Percentiles rank a stretch among this genome's conserved stretches.
These are phyloP conservation scores for Xanthoceras sorbifolium DNA, from an alignment of 345 rosid species.

Conservation along the genomic window DNA sequence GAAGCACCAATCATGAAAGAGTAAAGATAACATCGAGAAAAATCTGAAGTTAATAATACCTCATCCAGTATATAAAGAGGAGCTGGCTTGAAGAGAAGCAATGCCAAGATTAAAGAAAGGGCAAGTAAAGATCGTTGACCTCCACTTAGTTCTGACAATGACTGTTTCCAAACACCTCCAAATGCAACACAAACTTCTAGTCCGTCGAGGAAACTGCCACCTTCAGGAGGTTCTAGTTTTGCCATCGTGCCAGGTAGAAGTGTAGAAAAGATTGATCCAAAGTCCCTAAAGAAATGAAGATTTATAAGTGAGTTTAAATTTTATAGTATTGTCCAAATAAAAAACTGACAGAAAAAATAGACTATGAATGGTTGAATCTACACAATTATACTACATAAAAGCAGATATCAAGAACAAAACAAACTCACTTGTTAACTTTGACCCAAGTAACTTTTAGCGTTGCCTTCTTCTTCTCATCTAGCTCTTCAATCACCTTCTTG, in stretches of 20 bases:
- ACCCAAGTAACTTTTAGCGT: slow-evolving; percentile 93
- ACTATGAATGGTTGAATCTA: not conserved
- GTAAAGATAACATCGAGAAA: not conserved
- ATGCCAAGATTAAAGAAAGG: slow-evolving; percentile 86
- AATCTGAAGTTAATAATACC: slow-evolving; percentile 50
- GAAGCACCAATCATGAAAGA: not conserved
- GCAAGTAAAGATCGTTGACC: slow-evolving; percentile 97
- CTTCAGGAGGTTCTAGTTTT: slow-evolving; percentile 92
- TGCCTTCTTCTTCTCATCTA: slow-evolving; percentile 96
- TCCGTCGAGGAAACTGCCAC: slow-evolving; percentile 85
- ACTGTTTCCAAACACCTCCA: slow-evolving; percentile 96
- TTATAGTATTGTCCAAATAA: not conserved
- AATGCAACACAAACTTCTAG: slow-evolving; percentile 96
- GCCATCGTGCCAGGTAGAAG: slow-evolving; percentile 90
- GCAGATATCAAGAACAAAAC: not conserved
- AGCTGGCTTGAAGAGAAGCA: slow-evolving; percentile 97
- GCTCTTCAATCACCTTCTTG: slow-evolving; percentile 92
- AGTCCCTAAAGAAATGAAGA: slow-evolving; percentile 56
- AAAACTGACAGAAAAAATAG: slow-evolving; percentile 9
- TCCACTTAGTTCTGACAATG: slow-evolving; percentile 90
- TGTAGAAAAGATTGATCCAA: slow-evolving; percentile 92
- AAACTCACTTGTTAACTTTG: slow-evolving; percentile 76
- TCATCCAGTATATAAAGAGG: slow-evolving; percentile 96
- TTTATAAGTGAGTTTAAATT: not conserved
- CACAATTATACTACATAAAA: not conserved